phyloP scores from a whole-genome alignment of 495 filamentous ascomycete genomes.

The Lasiosphaeria hispida region DNA sequence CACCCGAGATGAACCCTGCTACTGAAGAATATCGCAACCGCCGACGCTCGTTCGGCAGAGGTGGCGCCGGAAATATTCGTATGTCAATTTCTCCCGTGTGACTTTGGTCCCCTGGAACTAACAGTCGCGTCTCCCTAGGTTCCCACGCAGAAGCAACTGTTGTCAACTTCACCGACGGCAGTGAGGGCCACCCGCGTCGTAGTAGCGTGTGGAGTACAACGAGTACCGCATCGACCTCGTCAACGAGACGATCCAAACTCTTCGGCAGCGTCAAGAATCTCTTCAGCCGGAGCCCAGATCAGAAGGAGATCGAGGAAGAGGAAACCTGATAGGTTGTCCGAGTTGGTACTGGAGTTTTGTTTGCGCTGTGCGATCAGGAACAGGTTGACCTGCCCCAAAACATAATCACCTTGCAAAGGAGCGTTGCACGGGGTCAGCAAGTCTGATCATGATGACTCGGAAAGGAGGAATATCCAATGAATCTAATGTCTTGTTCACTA shows the following conservation, averaged over 20 bases:
- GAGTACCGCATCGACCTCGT: slow-evolving; percentile 5
- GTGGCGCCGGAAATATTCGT: slow-evolving; percentile 28
- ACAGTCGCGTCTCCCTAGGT: neutral
- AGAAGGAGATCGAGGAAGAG: slow-evolving; percentile 1
- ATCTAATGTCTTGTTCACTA: neutral
- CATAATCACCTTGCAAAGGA: neutral
- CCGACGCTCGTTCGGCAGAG: slow-evolving; percentile 21
- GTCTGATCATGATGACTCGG: too few relatives aligned
- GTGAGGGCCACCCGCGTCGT: slow-evolving; percentile 5
- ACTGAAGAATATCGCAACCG: neutral
- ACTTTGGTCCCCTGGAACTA: neutral
- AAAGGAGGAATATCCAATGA: neutral
- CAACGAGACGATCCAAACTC: slow-evolving; percentile 5
- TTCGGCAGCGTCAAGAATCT: slow-evolving; percentile 16
- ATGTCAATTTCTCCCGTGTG: neutral
- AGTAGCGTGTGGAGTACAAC: slow-evolving; percentile 18
- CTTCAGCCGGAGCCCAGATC: neutral
- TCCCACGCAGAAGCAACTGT: slow-evolving; percentile 8
- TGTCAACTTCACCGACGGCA: neutral
- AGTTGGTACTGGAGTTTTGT: neutral
- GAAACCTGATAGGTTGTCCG: neutral
- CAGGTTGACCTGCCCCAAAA: too few relatives aligned
- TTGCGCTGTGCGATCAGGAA: too few relatives aligned
- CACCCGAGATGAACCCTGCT: too few relatives aligned
- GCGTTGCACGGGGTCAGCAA: neutral